Conservation (phyloP, 345 rosid species). For the Rhizophora mangle region DNA sequence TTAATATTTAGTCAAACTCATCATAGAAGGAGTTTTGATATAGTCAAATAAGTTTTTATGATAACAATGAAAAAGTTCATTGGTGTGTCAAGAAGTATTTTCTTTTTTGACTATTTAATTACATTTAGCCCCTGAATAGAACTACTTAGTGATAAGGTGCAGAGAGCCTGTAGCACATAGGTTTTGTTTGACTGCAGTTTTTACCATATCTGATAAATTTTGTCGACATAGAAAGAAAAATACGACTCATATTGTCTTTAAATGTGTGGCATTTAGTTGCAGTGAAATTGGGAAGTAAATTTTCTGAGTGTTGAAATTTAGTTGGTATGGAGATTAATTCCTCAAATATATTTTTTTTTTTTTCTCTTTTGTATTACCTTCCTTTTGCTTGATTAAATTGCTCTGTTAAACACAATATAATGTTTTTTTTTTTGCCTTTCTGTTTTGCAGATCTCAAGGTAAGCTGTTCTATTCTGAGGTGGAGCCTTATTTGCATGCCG, state of each 20-base stretch:
- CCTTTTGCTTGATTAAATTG: conserved; percentile 3
- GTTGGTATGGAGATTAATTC: not conserved
- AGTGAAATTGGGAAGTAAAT: conserved; percentile 1
- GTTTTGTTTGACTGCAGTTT: too few species aligned
- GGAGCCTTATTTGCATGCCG: conserved; percentile 17
- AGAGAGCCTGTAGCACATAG: too few species aligned
- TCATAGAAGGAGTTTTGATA: too few species aligned
- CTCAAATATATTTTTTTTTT: not conserved
- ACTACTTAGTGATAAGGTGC: too few species aligned
- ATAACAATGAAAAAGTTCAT: too few species aligned
- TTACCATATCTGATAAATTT: too few species aligned
- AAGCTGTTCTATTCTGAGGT: conserved; percentile 39
- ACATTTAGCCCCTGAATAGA: too few species aligned
- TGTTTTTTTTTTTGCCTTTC: conserved; percentile 10
- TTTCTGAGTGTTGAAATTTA: not conserved
- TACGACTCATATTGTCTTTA: not conserved
- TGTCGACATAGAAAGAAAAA: too few species aligned
- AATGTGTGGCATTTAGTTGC: not conserved
- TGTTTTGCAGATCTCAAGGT: conserved; percentile 91
- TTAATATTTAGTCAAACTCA: too few species aligned
- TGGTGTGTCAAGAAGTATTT: too few species aligned
- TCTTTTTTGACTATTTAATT: too few species aligned
- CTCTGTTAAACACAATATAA: conserved; percentile 10
- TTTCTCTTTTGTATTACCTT: conserved; percentile 10
- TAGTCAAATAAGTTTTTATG: too few species aligned